Evolutionary conservation across 768 basidiomycete species (phyloP), one percentile per base, ranked within the genome.

Genomic region (Hydnomerulius pinastri): DNA sequence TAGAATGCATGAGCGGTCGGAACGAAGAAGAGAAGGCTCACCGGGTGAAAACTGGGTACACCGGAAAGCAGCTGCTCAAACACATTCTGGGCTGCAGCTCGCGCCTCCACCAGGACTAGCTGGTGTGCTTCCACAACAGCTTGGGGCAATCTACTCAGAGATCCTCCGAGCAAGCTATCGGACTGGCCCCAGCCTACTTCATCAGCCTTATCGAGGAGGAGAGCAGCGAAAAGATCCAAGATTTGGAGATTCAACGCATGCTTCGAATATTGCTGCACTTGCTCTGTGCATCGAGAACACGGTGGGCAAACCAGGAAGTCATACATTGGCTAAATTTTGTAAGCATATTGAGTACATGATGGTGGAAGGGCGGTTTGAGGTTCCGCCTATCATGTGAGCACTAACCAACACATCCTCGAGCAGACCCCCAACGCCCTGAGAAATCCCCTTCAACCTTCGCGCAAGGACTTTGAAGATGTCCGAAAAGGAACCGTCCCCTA

Each of bases 311-410:
- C 73, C 69, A 79, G 64, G 57, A 73, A 74, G 61, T 79, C 73
- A 66, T 77, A 73, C 70, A 79, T 69, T 39, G 79, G 77, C 82
- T 83, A 66, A 62, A 67, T 58, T 54, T 59, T 41, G 43, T 46
- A 57, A 53, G 48, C 11, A 47, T 36, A 36, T 59, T 64, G 47
- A 63, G 59, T 64, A 64, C 55, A 58, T 46, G 17, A 17, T 15
- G 41, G 36, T 32, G 21, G 46, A 39, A 50, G 28, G 43, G 60
- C 43, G 50, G 63, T 30, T 8, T 13, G n/a, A 32, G 41, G 33
- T 44, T 43, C 64, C 51, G 56, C 53, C 27, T 37, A 32, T 45
- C 40, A 51, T 48, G 41, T 56, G 36, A 57, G 44, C 52, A 68
- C 67, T 67, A 55, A 68, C 67, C 69, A 61, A 46, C n/a, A 57